Conservation (phyloP, 306 rosid genomes). For the Castanea crenata region DNA sequence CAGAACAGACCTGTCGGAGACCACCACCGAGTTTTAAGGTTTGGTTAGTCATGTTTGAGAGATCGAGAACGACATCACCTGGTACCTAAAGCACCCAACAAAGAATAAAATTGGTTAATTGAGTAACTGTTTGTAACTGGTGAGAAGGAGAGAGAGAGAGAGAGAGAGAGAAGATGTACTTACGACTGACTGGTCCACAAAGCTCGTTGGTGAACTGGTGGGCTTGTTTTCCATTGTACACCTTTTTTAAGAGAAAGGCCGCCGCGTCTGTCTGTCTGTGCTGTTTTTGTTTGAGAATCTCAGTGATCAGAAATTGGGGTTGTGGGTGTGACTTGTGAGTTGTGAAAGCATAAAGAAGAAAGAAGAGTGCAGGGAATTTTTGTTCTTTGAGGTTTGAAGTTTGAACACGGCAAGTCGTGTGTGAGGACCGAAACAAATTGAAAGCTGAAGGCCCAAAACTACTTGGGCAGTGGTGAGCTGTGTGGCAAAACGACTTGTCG, state of each 20-base stretch:
- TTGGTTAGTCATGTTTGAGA: conserved; percentile 70
- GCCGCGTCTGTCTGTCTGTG: too few relatives aligned
- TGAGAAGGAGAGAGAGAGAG: neutral
- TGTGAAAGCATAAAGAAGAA: too few relatives aligned
- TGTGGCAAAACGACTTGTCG: too few relatives aligned
- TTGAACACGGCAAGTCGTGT: too few relatives aligned
- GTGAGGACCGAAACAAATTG: too few relatives aligned
- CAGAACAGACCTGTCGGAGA: conserved; percentile 57
- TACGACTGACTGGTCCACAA: conserved; percentile 52
- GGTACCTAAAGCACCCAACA: conserved; percentile 52
- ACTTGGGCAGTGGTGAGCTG: too few relatives aligned
- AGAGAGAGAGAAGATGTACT: conserved; percentile 14
- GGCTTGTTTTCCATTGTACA: conserved; percentile 44
- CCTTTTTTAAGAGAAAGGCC: neutral
- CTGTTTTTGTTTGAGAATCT: too few relatives aligned
- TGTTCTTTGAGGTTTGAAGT: too few relatives aligned
- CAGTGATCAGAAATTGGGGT: too few relatives aligned
- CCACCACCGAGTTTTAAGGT: conserved; percentile 94
- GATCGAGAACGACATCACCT: conserved; percentile 87
- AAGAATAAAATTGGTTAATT: neutral
- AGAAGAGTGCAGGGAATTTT: too few relatives aligned
- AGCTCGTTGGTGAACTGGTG: conserved; percentile 31
- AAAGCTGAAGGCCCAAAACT: too few relatives aligned
- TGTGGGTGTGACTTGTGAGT: too few relatives aligned
- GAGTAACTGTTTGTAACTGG: neutral